These are phyloP conservation scores for Omphalotus guepiniiformis DNA, from an alignment of 768 basidiomycete species.

Conservation along the genomic window DNA sequence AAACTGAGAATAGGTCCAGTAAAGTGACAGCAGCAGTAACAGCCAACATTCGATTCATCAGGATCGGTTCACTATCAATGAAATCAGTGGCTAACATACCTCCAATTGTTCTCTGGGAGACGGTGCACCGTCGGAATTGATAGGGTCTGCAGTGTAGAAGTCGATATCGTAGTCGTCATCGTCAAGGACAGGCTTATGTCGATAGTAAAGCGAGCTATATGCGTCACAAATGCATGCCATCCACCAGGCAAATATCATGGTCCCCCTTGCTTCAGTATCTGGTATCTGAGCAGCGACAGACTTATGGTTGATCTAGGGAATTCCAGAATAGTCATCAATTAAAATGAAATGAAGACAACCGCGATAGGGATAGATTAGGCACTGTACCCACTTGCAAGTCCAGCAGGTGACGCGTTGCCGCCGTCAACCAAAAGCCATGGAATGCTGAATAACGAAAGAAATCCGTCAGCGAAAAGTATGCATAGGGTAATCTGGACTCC, in stretches of 20 bases:
- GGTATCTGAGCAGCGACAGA: slow-evolving; percentile 69
- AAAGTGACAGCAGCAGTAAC: too few species aligned
- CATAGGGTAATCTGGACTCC: slow-evolving; percentile 14
- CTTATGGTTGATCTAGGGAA: slow-evolving; percentile 74
- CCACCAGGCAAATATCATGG: slow-evolving; percentile 94
- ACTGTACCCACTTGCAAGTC: slow-evolving; percentile 65
- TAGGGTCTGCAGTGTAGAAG: slow-evolving; percentile 74
- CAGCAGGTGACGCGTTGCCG: slow-evolving; percentile 72
- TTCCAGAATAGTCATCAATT: background rate
- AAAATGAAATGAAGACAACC: background rate
- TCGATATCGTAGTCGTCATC: slow-evolving; percentile 90
- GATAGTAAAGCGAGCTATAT: slow-evolving; percentile 78
- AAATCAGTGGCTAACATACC: slow-evolving; percentile 41
- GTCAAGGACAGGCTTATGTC: slow-evolving; percentile 80
- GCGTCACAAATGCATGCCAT: slow-evolving; percentile 86
- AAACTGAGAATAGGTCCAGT: too few species aligned
- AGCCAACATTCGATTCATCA: too few species aligned
- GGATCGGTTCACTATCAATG: background rate
- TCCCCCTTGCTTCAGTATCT: slow-evolving; percentile 72
- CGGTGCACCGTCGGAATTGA: slow-evolving; percentile 46
- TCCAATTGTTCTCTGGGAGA: slow-evolving; percentile 78
- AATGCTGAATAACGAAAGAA: slow-evolving; percentile 53
- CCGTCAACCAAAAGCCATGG: slow-evolving; percentile 81
- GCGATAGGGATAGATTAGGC: background rate
- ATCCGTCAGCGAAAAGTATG: slow-evolving; percentile 18